These are phyloP conservation scores for Pseudozyma thailandica DNA, from an alignment of 1,284 basidiomycete genomes.

Conservation along the genomic window DNA sequence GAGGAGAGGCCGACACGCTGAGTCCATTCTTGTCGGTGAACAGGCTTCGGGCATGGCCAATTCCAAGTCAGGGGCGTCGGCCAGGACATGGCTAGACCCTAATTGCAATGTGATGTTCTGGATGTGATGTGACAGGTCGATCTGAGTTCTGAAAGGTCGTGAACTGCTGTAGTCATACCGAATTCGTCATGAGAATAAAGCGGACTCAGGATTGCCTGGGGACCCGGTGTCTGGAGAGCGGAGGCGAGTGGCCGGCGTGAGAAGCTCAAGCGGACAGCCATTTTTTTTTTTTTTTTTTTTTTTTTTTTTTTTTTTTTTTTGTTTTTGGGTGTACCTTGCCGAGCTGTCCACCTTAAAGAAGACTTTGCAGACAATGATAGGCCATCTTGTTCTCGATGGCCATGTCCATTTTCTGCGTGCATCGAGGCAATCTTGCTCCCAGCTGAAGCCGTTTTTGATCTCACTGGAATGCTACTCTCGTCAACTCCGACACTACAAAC, in stretches of 20 bases:
- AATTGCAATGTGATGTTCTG: neutral
- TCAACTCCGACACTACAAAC: neutral
- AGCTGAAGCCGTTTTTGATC: too few relatives aligned
- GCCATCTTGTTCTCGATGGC: neutral
- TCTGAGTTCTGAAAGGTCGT: neutral
- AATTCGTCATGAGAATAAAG: constrained; percentile 2
- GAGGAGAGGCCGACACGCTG: neutral
- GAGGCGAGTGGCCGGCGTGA: constrained; percentile 16
- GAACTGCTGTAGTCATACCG: neutral
- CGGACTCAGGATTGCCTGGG: constrained; percentile 3
- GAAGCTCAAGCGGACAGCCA: constrained; percentile 11
- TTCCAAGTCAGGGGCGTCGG: constrained; percentile 18
- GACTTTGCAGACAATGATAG: too few relatives aligned
- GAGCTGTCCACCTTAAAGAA: too few relatives aligned
- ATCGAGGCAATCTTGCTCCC: neutral
- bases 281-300: neutral
- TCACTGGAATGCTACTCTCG: too few relatives aligned
- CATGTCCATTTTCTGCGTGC: neutral
- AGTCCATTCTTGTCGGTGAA: neutral
- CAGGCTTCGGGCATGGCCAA: neutral
- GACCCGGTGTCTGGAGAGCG: constrained; percentile 1
- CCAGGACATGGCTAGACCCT: neutral
- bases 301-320: neutral
- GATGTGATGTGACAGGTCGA: constrained; percentile 6
- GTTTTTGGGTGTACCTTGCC: constrained; percentile 1